A percentile compares a stretch with the other conserved stretches of the same genome.
Conservation (phyloP, 2,329 filamentous ascomycete genomes). For the Phoma herbarum region DNA sequence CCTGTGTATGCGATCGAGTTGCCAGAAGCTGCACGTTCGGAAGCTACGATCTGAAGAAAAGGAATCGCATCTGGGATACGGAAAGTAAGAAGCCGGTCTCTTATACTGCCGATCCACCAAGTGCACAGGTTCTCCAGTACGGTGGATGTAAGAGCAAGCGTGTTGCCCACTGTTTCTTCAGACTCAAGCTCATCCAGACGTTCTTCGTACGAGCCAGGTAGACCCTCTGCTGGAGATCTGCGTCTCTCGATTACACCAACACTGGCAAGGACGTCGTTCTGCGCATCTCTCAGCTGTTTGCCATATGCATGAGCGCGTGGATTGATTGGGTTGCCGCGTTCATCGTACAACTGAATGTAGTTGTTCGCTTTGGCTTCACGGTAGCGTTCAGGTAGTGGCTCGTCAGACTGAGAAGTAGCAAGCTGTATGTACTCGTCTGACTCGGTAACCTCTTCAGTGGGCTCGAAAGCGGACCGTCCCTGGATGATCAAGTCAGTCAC, state of each 20-base stretch:
- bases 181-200: conserved; percentile 42
- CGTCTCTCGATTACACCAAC: conserved; percentile 58
- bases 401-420: conserved; percentile 34
- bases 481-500: conserved; percentile 33
- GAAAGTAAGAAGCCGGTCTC: conserved; percentile 45
- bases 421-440: conserved; percentile 43
- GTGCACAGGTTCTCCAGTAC: conserved; percentile 42
- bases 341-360: conserved; percentile 55
- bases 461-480: conserved; percentile 55
- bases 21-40: conserved; percentile 33
- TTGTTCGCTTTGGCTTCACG: conserved; percentile 36
- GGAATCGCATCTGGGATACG: conserved; percentile 32
- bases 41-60: conserved; percentile 39
- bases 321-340: conserved; percentile 56
- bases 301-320: conserved; percentile 52
- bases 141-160: conserved; percentile 34
- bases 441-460: conserved; percentile 34
- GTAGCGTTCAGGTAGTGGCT: conserved; percentile 30
- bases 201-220: conserved; percentile 40
- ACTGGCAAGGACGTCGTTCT: conserved; percentile 58
- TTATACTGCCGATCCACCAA: conserved; percentile 48
- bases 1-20: conserved; percentile 40
- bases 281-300: conserved; percentile 54
- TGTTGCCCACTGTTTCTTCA: conserved; percentile 43
- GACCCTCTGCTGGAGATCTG: conserved; percentile 34